Evolutionary conservation across 139 green algal genomes (phyloP).

Genomic region (Zygnema cylindricum): DNA sequence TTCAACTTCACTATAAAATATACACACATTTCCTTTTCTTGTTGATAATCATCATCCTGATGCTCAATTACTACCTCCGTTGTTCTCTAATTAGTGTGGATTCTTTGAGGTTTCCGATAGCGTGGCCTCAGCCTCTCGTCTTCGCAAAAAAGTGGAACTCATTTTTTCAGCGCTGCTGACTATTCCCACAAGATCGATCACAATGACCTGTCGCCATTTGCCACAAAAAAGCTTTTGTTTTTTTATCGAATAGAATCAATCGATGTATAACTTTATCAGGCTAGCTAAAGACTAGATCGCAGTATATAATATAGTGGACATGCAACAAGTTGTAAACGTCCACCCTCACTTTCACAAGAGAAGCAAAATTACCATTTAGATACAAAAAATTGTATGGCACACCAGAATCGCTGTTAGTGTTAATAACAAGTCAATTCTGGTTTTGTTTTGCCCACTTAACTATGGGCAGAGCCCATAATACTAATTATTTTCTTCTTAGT

Average conservation of each 20-base stretch:
- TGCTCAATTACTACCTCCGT: too few species aligned
- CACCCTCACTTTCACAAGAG: neutral
- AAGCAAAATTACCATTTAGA: neutral
- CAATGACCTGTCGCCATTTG: neutral
- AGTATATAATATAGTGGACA: neutral
- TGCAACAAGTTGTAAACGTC: neutral
- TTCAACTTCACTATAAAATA: too few species aligned
- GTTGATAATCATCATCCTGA: too few species aligned
- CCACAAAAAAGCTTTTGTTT: neutral
- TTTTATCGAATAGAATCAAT: neutral
- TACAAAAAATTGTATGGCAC: too few species aligned
- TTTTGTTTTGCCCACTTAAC: too few species aligned
- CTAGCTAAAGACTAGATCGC: neutral
- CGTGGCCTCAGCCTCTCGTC: neutral
- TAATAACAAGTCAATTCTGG: too few species aligned
- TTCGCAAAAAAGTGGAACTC: conserved; percentile 8
- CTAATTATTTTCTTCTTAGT: too few species aligned
- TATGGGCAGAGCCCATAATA: too few species aligned
- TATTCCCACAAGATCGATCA: conserved; percentile 9
- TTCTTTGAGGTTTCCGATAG: too few species aligned
- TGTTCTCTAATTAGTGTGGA: too few species aligned
- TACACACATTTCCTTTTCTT: too few species aligned
- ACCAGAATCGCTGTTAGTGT: too few species aligned
- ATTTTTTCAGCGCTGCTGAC: neutral
- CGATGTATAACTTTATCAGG: neutral